Conservation (phyloP, 2,329 filamentous ascomycete species). For the Arthrobotrys conoides region DNA sequence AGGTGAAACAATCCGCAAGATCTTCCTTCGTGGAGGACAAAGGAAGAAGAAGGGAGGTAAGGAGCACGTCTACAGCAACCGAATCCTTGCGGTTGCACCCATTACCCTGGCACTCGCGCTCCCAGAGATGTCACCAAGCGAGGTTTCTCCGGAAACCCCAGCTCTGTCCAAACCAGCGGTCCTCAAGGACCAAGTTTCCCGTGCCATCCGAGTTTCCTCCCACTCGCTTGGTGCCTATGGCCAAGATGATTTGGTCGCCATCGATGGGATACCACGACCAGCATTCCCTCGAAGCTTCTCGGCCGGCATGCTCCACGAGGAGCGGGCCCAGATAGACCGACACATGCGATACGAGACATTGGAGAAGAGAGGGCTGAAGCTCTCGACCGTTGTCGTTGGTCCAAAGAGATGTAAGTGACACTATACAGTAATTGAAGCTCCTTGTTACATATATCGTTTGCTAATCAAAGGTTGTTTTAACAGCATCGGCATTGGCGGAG, state of each 20-base stretch:
- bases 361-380: not conserved
- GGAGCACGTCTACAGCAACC: not conserved
- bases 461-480: not conserved
- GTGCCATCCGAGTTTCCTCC: not conserved
- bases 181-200: not conserved
- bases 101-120: not conserved
- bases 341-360: not conserved
- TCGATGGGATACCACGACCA: conserved; percentile 8
- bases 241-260: conserved; percentile 21
- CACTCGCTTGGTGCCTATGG: conserved; percentile 2
- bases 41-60: not conserved
- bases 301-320: not conserved
- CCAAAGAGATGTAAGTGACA: conserved; percentile 21
- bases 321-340: not conserved
- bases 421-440: not conserved
- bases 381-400: conserved; percentile 19
- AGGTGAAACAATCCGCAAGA: not conserved
- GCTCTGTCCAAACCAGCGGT: not conserved
- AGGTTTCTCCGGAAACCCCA: not conserved
- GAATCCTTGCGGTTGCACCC: not conserved
- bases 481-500: not conserved
- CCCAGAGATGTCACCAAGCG: not conserved
- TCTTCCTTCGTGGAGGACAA: not conserved
- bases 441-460: not conserved
- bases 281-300: conserved; percentile 1